These are phyloP conservation scores for Cryptococcus maquisensis DNA, from an alignment of 1,284 basidiomycete genomes.

Conservation along the genomic window DNA sequence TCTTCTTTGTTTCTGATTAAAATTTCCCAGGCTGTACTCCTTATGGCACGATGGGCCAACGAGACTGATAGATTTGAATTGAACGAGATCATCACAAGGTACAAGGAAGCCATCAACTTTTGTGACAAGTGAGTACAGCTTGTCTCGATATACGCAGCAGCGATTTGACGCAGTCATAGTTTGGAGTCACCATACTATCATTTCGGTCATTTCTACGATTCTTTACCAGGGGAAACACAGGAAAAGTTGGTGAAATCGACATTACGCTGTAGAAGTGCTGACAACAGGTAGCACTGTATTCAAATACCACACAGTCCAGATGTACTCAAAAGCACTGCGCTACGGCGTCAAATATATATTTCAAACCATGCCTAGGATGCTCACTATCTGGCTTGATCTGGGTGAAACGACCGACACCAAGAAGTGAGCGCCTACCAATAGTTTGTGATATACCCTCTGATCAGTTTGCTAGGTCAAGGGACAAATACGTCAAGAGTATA, in stretches of 20 bases:
- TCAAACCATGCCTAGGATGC: slow-evolving; percentile 86
- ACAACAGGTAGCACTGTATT: not conserved
- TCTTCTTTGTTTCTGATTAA: slow-evolving; percentile 9
- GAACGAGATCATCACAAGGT: slow-evolving; percentile 61
- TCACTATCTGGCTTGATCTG: slow-evolving; percentile 93
- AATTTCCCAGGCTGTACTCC: slow-evolving; percentile 64
- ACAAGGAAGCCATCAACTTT: slow-evolving; percentile 57
- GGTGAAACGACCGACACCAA: slow-evolving; percentile 58
- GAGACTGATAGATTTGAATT: slow-evolving; percentile 79
- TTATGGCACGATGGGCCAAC: slow-evolving; percentile 90
- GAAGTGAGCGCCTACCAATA: slow-evolving; percentile 14
- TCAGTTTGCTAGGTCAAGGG: too few relatives aligned
- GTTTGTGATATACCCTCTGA: not conserved
- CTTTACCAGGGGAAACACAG: slow-evolving; percentile 8
- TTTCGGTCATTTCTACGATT: slow-evolving; percentile 81
- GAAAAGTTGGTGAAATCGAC: slow-evolving; percentile 6
- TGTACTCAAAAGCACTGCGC: slow-evolving; percentile 70
- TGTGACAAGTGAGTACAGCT: slow-evolving; percentile 56
- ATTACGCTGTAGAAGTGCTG: not conserved
- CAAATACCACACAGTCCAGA: slow-evolving; percentile 52
- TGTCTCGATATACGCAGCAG: slow-evolving; percentile 1
- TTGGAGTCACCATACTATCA: slow-evolving; percentile 84
- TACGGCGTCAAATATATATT: slow-evolving; percentile 94
- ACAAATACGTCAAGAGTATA: slow-evolving; percentile 38
- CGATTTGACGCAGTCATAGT: slow-evolving; percentile 48